Base-by-base conservation (phyloP, 371 early-diverging fungal species). In the Apophysomyces sp. region DNA sequence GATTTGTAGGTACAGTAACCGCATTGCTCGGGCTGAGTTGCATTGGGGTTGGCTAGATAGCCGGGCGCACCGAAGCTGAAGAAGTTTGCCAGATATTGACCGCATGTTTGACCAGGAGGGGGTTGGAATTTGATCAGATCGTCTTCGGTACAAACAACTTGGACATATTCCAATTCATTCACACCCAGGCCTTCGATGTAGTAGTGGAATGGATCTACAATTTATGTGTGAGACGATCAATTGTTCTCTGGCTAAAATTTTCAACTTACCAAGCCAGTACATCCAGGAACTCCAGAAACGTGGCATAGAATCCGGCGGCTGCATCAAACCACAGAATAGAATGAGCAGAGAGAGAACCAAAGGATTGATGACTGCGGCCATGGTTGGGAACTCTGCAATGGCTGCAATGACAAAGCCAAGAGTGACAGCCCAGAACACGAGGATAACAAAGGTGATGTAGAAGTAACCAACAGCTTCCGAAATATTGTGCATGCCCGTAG, bases 261-360 rank as follows among this genome's bases (percentile, higher is more conserved):
- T n/a, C n/a, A n/a, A n/a, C 29, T 37, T 37, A 53, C 63, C 69
- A 3, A 89, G 58, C 78, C 82, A 85, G 66, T 89, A 89, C 77
- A 92, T 82, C 88, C 89, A 89, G 0, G 69, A 53, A 11, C 80
- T 70, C 87, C 89, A 90, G 73, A 92, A 89, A 30, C 62, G 60
- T 3, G 89, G 89, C 85, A 90, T 87, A 8, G 74, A 62, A 2
- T 39, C 12, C 28, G 73, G 68, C 2, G 86, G 78, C 40, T 88
- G 82, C 61, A 87, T 79, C 41, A 88, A 66, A 66, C 89, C 89
- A 41, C 79, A 77, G 72, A 87, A 88, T 34, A 90, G 68, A 57
- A 80, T 72, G 49, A 88, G 76, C 58, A 86, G 65, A 0, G 86
- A 77, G 52, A 85, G 73, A 40, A 88, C 69, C 51, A 89, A 73